Evolutionary conservation across 2,329 filamentous ascomycete genomes (phyloP).

Genomic region (Penicillium sp.): DNA sequence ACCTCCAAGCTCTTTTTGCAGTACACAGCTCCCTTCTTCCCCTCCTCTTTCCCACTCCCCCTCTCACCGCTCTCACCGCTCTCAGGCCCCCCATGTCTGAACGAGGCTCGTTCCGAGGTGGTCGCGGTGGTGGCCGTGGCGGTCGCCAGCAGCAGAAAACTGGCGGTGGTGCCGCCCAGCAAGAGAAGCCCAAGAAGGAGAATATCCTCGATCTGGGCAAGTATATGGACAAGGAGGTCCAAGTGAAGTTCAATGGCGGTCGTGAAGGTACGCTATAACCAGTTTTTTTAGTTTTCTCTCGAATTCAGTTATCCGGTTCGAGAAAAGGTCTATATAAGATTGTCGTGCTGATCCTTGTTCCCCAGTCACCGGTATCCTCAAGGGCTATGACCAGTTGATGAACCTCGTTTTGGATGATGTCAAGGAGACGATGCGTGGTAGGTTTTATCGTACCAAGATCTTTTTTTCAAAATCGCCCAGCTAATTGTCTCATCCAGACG

Average conservation of each 20-base stretch:
- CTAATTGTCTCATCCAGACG: slow-evolving; percentile 61
- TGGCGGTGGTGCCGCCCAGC: slow-evolving; percentile 54
- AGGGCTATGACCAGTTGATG: slow-evolving; percentile 97
- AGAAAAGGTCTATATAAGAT: background rate
- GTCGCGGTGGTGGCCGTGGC: slow-evolving; percentile 21
- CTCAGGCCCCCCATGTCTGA: slow-evolving; percentile 48
- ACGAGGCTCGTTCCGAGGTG: slow-evolving; percentile 27
- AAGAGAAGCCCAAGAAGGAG: slow-evolving; percentile 92
- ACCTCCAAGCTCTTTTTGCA: background rate
- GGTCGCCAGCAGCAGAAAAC: slow-evolving; percentile 42
- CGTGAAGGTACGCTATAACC: slow-evolving; percentile 20
- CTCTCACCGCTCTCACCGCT: slow-evolving; percentile 1
- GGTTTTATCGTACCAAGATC: slow-evolving; percentile 20
- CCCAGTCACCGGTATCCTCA: slow-evolving; percentile 80
- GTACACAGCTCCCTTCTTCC: slow-evolving; percentile 3
- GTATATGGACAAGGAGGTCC: slow-evolving; percentile 96
- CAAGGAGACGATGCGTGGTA: slow-evolving; percentile 85
- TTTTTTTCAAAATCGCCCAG: slow-evolving; percentile 1
- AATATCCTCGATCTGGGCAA: slow-evolving; percentile 94
- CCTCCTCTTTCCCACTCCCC: slow-evolving; percentile 3
- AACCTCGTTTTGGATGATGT: slow-evolving; percentile 96
- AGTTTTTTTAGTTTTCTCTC: slow-evolving; percentile 5
- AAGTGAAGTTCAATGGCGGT: slow-evolving; percentile 95
- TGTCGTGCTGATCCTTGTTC: slow-evolving; percentile 8
- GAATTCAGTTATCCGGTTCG: background rate